Conservation (phyloP, 192 early-diverging fungal species). For the Entomortierella lignicola region DNA sequence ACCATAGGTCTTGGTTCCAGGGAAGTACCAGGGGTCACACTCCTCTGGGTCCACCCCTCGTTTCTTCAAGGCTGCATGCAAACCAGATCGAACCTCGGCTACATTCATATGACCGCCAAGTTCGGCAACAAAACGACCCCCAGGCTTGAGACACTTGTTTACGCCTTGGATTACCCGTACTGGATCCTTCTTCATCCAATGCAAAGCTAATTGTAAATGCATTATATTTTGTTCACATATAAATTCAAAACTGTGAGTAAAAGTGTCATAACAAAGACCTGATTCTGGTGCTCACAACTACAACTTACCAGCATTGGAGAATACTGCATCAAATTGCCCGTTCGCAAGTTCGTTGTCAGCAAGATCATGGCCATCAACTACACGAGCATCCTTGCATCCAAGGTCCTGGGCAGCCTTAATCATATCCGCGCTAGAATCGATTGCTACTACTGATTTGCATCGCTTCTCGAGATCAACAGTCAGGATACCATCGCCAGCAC, state of each 20-base stretch:
- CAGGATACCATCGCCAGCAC: constrained; percentile 75
- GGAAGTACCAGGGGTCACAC: constrained; percentile 57
- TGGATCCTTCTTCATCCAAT: constrained; percentile 78
- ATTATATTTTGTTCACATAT: too few species aligned
- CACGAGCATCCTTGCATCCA: constrained; percentile 54
- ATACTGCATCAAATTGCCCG: constrained; percentile 72
- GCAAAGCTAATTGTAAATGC: too few species aligned
- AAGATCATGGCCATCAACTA: constrained; percentile 70
- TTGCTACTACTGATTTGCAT: constrained; percentile 65
- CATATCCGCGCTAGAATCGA: constrained; percentile 71
- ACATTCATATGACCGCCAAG: constrained; percentile 34
- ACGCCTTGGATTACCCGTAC: constrained; percentile 68
- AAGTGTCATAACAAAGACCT: too few species aligned
- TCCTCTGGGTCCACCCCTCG: constrained; percentile 55
- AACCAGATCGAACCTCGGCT: constrained; percentile 15
- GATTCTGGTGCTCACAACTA: neutral
- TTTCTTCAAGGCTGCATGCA: constrained; percentile 51
- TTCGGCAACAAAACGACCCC: constrained; percentile 72
- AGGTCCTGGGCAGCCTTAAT: constrained; percentile 56
- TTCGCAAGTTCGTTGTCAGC: constrained; percentile 48
- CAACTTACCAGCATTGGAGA: constrained; percentile 71
- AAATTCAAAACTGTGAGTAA: too few species aligned
- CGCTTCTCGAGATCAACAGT: constrained; percentile 61
- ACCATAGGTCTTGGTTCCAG: constrained; percentile 59
- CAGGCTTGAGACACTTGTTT: constrained; percentile 59